Conservation (phyloP, 805 yeast species). For the Barnettozyma populi region DNA sequence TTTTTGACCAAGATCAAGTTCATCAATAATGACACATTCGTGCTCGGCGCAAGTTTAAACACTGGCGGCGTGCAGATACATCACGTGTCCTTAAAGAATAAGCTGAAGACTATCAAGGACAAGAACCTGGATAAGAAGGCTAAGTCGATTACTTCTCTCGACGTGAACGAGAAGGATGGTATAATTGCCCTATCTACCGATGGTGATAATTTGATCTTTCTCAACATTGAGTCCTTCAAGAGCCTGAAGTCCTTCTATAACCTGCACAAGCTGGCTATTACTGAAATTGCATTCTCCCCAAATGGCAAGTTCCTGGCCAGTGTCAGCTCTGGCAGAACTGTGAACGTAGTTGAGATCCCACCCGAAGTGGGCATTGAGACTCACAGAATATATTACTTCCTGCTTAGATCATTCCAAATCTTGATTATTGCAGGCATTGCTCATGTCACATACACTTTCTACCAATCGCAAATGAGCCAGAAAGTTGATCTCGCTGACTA, state of each 20-base stretch:
- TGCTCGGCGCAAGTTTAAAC: conserved; percentile 13
- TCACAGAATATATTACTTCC: conserved; percentile 21
- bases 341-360: conserved; percentile 61
- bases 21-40: conserved; percentile 19
- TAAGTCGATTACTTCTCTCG: conserved; percentile 44
- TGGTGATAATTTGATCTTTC: conserved; percentile 53
- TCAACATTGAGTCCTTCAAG: conserved; percentile 42
- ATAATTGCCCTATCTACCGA: conserved; percentile 39
- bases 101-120: conserved; percentile 16
- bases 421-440: conserved; percentile 7
- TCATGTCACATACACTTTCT: conserved; percentile 12
- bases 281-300: conserved; percentile 64
- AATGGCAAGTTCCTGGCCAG: conserved; percentile 65
- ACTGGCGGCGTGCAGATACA: conserved; percentile 15
- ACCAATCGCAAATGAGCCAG: conserved; percentile 8
- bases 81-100: conserved; percentile 15
- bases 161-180: conserved; percentile 32
- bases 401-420: conserved; percentile 18
- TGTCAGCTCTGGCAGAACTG: conserved; percentile 69
- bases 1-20: conserved; percentile 32
- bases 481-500: conserved; percentile 20
- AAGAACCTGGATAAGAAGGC: conserved; percentile 18
- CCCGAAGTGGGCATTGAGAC: conserved; percentile 32
- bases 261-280: conserved; percentile 68
- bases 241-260: conserved; percentile 47